Conservation (phyloP, 345 rosid species). For the Cochlearia excelsa region DNA sequence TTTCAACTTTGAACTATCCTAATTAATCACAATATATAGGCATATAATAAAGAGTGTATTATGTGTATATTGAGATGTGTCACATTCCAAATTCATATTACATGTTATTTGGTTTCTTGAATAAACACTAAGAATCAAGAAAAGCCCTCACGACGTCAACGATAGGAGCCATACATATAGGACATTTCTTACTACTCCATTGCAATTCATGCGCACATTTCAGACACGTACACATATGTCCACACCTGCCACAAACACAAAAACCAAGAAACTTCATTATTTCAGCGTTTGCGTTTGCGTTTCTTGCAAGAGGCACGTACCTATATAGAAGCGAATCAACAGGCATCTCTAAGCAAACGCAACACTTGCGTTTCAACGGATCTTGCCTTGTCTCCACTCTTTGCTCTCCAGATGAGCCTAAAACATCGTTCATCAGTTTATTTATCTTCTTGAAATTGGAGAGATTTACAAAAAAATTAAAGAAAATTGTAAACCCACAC, state of each 20-base stretch:
- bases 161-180: constrained; percentile 74
- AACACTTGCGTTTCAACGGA: constrained; percentile 52
- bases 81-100: constrained; percentile 12
- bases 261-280: not conserved
- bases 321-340: constrained; percentile 79
- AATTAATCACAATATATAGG: too few species aligned
- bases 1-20: too few species aligned
- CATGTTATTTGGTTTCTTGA: not conserved
- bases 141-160: constrained; percentile 73
- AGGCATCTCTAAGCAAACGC: constrained; percentile 71
- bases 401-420: constrained; percentile 33
- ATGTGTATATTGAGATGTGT: constrained; percentile 14
- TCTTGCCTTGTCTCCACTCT: constrained; percentile 35
- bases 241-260: constrained; percentile 48
- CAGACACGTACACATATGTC: constrained; percentile 88
- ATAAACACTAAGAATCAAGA: constrained; percentile 50
- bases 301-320: constrained; percentile 33
- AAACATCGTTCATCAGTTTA: constrained; percentile 2
- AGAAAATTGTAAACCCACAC: too few species aligned
- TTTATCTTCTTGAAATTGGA: constrained; percentile 5
- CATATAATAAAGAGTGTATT: too few species aligned
- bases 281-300: constrained; percentile 1
- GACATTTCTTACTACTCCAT: constrained; percentile 70
- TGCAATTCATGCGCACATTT: constrained; percentile 78
- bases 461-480: too few species aligned